Percentiles rank a stretch among this genome's conserved stretches.
phyloP scores from a whole-genome alignment of 768 basidiomycete species.

The Pleurotus cornucopiae region DNA sequence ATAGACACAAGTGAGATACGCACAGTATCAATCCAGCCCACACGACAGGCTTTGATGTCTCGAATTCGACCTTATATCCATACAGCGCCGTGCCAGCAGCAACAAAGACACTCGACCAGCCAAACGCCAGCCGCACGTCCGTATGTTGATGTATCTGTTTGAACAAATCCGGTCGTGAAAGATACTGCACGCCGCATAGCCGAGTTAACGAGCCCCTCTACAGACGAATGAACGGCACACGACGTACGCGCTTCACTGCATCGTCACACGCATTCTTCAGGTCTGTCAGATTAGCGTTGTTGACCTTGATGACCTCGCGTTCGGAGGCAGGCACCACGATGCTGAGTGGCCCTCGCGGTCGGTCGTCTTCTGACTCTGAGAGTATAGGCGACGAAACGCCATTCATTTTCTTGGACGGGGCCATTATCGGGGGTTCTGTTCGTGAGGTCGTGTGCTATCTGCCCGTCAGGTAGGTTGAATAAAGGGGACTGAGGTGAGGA shows the following conservation, averaged over 20 bases:
- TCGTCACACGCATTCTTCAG: constrained; percentile 81
- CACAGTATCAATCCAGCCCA: constrained; percentile 76
- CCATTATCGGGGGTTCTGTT: not conserved
- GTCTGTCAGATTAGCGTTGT: constrained; percentile 52
- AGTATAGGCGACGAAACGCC: constrained; percentile 3
- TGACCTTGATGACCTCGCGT: constrained; percentile 57
- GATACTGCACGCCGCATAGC: constrained; percentile 46
- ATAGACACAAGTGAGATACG: constrained; percentile 26
- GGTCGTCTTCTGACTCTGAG: constrained; percentile 14
- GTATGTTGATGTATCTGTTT: constrained; percentile 85
- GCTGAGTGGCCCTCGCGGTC: constrained; percentile 53
- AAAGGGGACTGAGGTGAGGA: no score
- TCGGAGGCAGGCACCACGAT: constrained; percentile 37
- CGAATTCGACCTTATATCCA: constrained; percentile 85
- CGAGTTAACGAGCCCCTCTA: not conserved
- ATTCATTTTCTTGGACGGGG: constrained; percentile 1
- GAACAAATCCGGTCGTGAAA: constrained; percentile 78
- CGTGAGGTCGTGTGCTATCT: no score
- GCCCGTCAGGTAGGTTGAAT: no score
- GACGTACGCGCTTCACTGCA: constrained; percentile 76
- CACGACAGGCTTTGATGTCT: constrained; percentile 78
- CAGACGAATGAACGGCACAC: constrained; percentile 1
- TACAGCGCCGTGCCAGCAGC: constrained; percentile 81
- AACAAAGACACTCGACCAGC: constrained; percentile 82
- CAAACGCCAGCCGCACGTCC: constrained; percentile 81